Evolutionary conservation across 352 stramenopile species (phyloP).

Genomic region (Phytophthora hibernalis): DNA sequence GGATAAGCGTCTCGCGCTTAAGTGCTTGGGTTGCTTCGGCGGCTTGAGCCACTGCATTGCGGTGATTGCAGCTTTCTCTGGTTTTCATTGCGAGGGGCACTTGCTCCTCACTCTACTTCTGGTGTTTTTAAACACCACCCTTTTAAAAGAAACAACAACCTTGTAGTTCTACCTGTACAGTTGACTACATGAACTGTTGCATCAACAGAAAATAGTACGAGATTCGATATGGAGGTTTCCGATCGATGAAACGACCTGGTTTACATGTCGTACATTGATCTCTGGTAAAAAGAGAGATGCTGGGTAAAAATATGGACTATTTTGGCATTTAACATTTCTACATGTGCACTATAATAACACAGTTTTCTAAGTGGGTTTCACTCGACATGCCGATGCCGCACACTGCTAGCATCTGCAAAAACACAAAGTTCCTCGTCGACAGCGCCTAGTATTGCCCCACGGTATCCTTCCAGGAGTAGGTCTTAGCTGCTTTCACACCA

Average conservation of each 20-base stretch:
- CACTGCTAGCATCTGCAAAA: slow-evolving; percentile 17
- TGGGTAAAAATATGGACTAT: no score
- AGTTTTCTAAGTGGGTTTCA: slow-evolving; percentile 42
- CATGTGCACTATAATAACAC: slow-evolving; percentile 21
- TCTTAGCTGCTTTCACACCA: neutral
- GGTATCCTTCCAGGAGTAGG: slow-evolving; percentile 19
- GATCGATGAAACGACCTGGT: no score
- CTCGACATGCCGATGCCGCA: slow-evolving; percentile 30
- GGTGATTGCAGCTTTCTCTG: neutral
- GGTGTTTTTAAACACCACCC: slow-evolving; percentile 67
- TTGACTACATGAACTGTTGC: no score
- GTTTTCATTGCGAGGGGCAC: neutral
- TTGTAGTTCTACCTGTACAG: no score
- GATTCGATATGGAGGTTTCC: no score
- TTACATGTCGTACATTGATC: no score
- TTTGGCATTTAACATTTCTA: no score
- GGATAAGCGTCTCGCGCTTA: slow-evolving; percentile 44
- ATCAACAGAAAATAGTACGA: no score
- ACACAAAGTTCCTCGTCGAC: slow-evolving; percentile 3
- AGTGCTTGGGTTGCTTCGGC: slow-evolving; percentile 82
- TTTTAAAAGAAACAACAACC: slow-evolving; percentile 32
- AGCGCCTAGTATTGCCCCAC: slow-evolving; percentile 25
- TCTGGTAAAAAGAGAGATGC: no score
- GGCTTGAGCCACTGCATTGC: slow-evolving; percentile 6
- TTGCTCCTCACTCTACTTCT: slow-evolving; percentile 17